Evolutionary conservation across 345 rosid genomes (phyloP), one percentile per base, ranked within the genome.

Genomic region (Alliaria petiolata): DNA sequence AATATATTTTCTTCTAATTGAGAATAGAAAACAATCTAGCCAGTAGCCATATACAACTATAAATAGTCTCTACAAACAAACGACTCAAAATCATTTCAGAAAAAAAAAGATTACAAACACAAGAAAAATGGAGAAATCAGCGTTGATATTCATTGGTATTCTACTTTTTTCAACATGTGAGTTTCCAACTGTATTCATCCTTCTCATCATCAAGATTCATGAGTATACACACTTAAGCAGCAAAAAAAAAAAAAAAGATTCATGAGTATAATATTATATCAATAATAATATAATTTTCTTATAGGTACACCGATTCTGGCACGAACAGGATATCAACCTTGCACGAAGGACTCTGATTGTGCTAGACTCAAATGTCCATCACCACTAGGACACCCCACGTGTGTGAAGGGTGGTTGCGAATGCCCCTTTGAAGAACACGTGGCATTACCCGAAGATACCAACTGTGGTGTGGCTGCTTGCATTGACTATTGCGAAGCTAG

Each of bases 81-180:
- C 25, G 3, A 22, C 25, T 22, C 25, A 22, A 22, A 22, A 22
- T 50, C 55, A 51, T 26, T 52, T 10, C 12, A 22, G 4, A 25
- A 25, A 30, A 13, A 26, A 26, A 51, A 26, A 26, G 10, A 28
- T 16, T 31, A 31, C 36, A n/a, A 52, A 17, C 16, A 33, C 22
- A 44, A 16, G 2, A 55, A 53, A 42, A 55, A 62, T 62, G 66
- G 33, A 49, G 75, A 70, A 60, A 39, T 17, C 59, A 19, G 68
- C 61, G 6, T 50, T 39, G 22, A 50, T 70, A 50, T 60, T 60
- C 34, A 61, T 61, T 51, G 44, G 35, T 8, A 15, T 71, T 30
- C 34, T 71, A 51, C 53, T 61, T 19, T 51, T 71, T 20, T 61
- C 75, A 30, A 61, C 67, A 42, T 61, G 68, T 50, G 26, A 51